Percentiles rank a stretch among this genome's conserved stretches.
These are phyloP conservation scores for Tilletia walkeri DNA, from an alignment of 1,284 basidiomycete species.

Conservation along the genomic window DNA sequence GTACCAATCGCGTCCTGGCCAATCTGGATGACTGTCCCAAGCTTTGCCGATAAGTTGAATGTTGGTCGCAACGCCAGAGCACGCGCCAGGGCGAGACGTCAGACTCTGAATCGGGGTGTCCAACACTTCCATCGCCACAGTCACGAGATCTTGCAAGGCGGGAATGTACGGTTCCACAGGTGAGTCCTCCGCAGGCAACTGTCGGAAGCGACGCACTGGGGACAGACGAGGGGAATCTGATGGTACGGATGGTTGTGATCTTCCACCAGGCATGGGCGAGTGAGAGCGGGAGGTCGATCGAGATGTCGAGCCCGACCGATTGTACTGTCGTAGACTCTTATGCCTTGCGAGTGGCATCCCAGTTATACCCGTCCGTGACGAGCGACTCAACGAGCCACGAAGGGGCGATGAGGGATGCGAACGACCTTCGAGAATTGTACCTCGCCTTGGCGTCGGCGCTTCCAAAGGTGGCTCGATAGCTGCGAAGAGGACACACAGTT, in stretches of 20 bases:
- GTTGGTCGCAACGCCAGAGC: constrained; percentile 80
- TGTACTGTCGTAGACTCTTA: constrained; percentile 15
- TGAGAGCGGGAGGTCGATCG: constrained; percentile 91
- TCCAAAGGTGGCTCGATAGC: constrained; percentile 5
- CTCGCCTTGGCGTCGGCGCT: constrained; percentile 18
- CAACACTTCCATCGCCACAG: constrained; percentile 87
- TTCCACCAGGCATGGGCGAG: constrained; percentile 73
- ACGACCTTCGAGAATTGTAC: constrained; percentile 23
- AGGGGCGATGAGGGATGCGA: constrained; percentile 28
- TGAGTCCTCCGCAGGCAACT: constrained; percentile 35
- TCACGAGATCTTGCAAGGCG: constrained; percentile 86
- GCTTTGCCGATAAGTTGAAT: constrained; percentile 86
- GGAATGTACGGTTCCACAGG: constrained; percentile 62
- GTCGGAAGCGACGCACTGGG: constrained; percentile 36
- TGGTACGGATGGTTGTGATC: constrained; percentile 39
- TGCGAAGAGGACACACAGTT: background rate
- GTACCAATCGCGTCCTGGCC: constrained; percentile 98
- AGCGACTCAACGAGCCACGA: constrained; percentile 29
- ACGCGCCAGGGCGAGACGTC: constrained; percentile 77
- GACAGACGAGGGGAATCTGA: constrained; percentile 43
- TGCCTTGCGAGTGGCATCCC: background rate
- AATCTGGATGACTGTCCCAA: constrained; percentile 97
- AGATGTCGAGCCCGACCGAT: constrained; percentile 67
- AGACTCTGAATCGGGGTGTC: constrained; percentile 85
- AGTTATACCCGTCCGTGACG: constrained; percentile 15